Conservation (phyloP, 768 basidiomycete genomes). For the Lanmaoa rubissima region DNA sequence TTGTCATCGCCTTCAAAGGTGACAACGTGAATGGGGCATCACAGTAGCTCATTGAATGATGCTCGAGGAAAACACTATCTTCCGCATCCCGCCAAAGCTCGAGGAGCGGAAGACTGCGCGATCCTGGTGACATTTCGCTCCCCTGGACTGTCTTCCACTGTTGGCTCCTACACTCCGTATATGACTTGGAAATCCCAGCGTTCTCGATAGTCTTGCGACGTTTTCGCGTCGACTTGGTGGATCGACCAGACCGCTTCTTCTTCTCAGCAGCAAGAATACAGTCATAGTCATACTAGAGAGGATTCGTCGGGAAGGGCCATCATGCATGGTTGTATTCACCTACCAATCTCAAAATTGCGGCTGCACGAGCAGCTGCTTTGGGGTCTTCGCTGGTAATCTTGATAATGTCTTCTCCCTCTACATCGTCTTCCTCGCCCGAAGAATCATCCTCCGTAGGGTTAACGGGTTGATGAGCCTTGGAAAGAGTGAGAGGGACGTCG, state of each 20-base stretch:
- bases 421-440: slow-evolving; percentile 31
- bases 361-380: slow-evolving; percentile 85
- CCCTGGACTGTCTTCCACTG: slow-evolving; percentile 12
- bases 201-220: slow-evolving; percentile 37
- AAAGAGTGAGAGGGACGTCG: neutral
- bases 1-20: slow-evolving; percentile 18
- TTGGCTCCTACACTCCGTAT: slow-evolving; percentile 6
- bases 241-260: slow-evolving; percentile 28
- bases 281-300: slow-evolving; percentile 78
- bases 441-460: slow-evolving; percentile 14
- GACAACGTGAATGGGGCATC: slow-evolving; percentile 18
- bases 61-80: slow-evolving; percentile 30
- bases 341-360: slow-evolving; percentile 87
- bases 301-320: neutral
- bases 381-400: slow-evolving; percentile 86
- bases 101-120: slow-evolving; percentile 31
- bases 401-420: slow-evolving; percentile 52
- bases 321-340: slow-evolving; percentile 18
- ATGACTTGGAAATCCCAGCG: slow-evolving; percentile 32
- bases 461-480: neutral
- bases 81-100: slow-evolving; percentile 31
- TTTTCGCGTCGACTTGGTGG: slow-evolving; percentile 35
- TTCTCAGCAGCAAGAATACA: slow-evolving; percentile 49
- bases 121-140: slow-evolving; percentile 27
- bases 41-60: slow-evolving; percentile 18